Conservation (phyloP, 1,284 basidiomycete species). For the Puccinia sorghi region DNA sequence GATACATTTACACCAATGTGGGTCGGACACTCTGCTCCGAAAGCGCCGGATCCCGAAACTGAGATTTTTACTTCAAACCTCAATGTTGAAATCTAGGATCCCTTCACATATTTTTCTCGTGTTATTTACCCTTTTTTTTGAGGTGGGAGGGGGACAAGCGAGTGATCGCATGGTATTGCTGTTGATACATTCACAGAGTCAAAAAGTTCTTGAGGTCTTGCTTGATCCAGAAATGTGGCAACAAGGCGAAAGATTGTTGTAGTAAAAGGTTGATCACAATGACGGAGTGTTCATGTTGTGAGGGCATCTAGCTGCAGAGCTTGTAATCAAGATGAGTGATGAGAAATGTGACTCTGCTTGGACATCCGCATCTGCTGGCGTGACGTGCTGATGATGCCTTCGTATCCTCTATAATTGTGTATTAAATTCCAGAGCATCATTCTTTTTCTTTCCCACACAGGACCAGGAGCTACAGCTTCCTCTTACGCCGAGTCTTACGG, state of each 20-base stretch:
- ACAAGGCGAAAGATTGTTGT: not conserved
- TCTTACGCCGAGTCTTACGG: no score
- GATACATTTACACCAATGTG: not conserved
- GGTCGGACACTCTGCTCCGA: constrained; percentile 2
- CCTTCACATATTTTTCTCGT: not conserved
- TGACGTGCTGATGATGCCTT: not conserved
- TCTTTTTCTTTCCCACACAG: not conserved
- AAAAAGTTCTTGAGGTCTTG: not conserved
- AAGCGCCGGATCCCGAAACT: constrained; percentile 17
- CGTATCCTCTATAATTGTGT: not conserved
- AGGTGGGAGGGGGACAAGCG: not conserved
- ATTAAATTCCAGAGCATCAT: no score
- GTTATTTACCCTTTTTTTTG: not conserved
- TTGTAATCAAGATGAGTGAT: constrained; percentile 4
- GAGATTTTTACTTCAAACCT: constrained; percentile 12
- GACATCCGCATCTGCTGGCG: not conserved
- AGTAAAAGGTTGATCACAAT: constrained; percentile 19
- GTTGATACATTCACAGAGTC: not conserved
- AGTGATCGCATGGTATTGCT: constrained; percentile 9
- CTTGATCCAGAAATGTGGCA: not conserved
- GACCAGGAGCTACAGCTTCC: not conserved
- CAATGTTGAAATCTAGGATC: not conserved
- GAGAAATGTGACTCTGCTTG: not conserved
- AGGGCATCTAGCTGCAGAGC: constrained; percentile 17
- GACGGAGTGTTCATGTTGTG: not conserved